Evolutionary conservation across 139 green algal species (phyloP).

Genomic region (Tetradesmus lagerheimii): DNA sequence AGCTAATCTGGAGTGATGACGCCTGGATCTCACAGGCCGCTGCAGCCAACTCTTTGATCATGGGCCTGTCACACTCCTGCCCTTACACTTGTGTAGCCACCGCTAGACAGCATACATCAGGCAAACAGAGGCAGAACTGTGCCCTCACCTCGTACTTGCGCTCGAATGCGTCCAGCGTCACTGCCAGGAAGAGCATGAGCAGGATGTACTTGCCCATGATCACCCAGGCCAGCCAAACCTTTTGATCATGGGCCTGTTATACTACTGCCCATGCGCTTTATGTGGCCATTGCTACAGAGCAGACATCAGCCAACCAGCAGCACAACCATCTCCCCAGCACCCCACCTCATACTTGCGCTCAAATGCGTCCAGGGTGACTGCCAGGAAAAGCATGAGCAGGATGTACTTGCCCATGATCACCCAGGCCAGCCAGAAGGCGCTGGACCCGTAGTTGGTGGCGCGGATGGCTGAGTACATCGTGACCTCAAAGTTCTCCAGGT

Average conservation of each 20-base stretch:
- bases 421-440: slow-evolving; percentile 80
- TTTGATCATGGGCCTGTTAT: too few relatives aligned
- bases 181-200: slow-evolving; percentile 80
- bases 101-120: too few relatives aligned
- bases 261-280: not conserved
- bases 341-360: slow-evolving; percentile 73
- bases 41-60: too few relatives aligned
- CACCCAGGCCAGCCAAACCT: slow-evolving; percentile 82
- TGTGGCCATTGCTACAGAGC: not conserved
- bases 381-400: slow-evolving; percentile 80
- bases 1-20: too few relatives aligned
- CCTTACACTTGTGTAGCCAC: too few relatives aligned
- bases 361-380: slow-evolving; percentile 84
- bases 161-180: slow-evolving; percentile 85
- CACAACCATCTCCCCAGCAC: slow-evolving; percentile 3
- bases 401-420: slow-evolving; percentile 84
- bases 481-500: slow-evolving; percentile 81
- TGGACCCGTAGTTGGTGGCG: slow-evolving; percentile 63
- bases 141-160: slow-evolving; percentile 68
- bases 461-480: slow-evolving; percentile 65
- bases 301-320: not conserved
- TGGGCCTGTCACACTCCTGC: too few relatives aligned
- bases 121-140: too few relatives aligned
- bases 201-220: slow-evolving; percentile 83
- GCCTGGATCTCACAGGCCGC: too few relatives aligned